Evolutionary conservation across 2,329 filamentous ascomycete genomes (phyloP).

Genomic region (Cordyceps militaris): DNA sequence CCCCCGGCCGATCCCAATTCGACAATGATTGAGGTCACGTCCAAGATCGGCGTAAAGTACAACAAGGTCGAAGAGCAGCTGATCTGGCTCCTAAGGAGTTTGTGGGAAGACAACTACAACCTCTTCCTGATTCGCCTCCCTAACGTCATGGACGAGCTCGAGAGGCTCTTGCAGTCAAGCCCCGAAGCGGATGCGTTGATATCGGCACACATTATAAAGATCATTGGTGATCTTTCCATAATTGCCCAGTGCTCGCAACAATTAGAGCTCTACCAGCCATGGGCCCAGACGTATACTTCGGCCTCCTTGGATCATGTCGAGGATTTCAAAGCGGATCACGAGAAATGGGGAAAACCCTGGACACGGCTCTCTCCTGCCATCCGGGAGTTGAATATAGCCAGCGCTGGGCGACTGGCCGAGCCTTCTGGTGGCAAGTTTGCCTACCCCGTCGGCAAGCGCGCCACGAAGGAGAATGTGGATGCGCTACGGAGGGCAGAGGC

Average conservation of each 20-base stretch:
- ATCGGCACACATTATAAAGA: conserved; percentile 27
- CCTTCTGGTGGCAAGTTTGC: conserved; percentile 34
- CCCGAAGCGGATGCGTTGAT: conserved; percentile 29
- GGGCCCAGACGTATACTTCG: conserved; percentile 35
- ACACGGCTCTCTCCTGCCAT: conserved; percentile 15
- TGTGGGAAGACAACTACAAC: conserved; percentile 30
- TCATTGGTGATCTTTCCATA: conserved; percentile 40
- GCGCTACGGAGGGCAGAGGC: conserved; percentile 39
- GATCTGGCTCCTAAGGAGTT: conserved; percentile 29
- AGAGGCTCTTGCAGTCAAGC: conserved; percentile 35
- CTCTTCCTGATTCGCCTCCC: conserved; percentile 28
- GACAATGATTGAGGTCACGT: conserved; percentile 18
- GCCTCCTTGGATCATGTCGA: conserved; percentile 18
- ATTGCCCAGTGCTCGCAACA: conserved; percentile 37
- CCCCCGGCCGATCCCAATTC: conserved; percentile 18
- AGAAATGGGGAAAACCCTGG: conserved; percentile 15
- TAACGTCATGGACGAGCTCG: conserved; percentile 40
- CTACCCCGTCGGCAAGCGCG: conserved; percentile 37
- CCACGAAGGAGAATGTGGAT: conserved; percentile 37
- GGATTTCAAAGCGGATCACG: conserved; percentile 16
- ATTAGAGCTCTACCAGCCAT: conserved; percentile 40
- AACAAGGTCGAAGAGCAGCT: conserved; percentile 22
- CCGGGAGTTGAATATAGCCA: conserved; percentile 14
- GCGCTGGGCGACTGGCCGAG: conserved; percentile 21
- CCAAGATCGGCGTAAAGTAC: conserved; percentile 16